phyloP scores from a whole-genome alignment of 345 rosid genomes.

The Hypericum androsaemum region DNA sequence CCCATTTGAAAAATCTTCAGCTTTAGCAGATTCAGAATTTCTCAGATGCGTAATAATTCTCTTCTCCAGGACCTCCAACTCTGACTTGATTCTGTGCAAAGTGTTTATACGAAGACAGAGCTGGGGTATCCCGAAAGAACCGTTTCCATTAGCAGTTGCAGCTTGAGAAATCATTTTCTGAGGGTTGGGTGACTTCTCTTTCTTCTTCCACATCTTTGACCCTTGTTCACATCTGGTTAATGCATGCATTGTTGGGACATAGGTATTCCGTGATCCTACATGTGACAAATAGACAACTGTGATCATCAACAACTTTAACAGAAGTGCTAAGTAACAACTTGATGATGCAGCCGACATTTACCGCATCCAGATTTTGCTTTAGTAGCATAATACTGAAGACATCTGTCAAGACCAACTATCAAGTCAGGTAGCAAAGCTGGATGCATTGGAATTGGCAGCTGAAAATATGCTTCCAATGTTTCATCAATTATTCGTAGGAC shows the following conservation, averaged over 20 bases:
- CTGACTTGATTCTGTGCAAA: conserved; percentile 62
- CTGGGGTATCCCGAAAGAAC: conserved; percentile 59
- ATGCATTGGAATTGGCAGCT: conserved; percentile 92
- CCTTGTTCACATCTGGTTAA: conserved; percentile 67
- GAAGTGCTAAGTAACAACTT: conserved; percentile 5
- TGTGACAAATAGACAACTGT: conserved; percentile 11
- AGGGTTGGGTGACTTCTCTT: conserved; percentile 58
- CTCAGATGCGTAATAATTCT: conserved; percentile 79
- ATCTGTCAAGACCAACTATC: conserved; percentile 75
- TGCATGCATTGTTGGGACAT: conserved; percentile 88
- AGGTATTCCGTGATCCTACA: conserved; percentile 68
- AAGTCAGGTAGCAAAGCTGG: conserved; percentile 83
- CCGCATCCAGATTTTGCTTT: conserved; percentile 95
- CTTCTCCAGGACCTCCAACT: conserved; percentile 73
- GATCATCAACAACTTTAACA: conserved; percentile 17
- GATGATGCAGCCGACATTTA: conserved; percentile 26
- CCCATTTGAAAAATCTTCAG: conserved; percentile 77
- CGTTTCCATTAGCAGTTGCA: conserved; percentile 49
- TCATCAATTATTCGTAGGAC: conserved; percentile 71
- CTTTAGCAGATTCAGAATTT: conserved; percentile 83
- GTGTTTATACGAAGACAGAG: conserved; percentile 72
- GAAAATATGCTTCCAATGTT: conserved; percentile 79
- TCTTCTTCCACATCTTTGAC: conserved; percentile 90
- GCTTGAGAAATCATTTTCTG: conserved; percentile 78
- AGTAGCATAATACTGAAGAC: conserved; percentile 70